Conservation (phyloP, 148 eudicot genomes). For the Spergularia bocconei region DNA sequence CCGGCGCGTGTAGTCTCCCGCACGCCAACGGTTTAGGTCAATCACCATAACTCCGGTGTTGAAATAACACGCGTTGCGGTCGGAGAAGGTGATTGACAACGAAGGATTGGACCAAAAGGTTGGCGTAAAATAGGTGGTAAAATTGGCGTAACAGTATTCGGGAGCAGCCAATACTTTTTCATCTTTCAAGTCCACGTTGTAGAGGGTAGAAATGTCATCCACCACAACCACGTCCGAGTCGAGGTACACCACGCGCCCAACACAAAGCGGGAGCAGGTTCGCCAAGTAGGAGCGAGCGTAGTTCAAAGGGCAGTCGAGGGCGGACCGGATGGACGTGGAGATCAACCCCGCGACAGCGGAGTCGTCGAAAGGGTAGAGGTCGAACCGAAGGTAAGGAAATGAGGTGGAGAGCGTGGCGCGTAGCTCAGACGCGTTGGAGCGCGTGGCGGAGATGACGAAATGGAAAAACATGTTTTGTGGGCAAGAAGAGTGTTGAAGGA, state of each 20-base stretch:
- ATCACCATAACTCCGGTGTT: conserved; percentile 83
- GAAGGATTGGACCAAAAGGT: conserved; percentile 75
- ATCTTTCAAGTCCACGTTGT: conserved; percentile 30
- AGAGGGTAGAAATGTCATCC: conserved; percentile 52
- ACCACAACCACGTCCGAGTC: conserved; percentile 70
- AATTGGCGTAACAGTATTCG: conserved; percentile 74
- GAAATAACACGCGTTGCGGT: conserved; percentile 65
- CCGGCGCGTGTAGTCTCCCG: conserved; percentile 53
- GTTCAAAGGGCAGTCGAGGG: conserved; percentile 79
- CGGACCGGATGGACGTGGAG: conserved; percentile 84
- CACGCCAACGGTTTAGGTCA: conserved; percentile 58
- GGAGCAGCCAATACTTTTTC: conserved; percentile 63
- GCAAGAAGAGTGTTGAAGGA: conserved; percentile 78
- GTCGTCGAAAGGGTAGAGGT: conserved; percentile 55
- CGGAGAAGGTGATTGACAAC: conserved; percentile 48
- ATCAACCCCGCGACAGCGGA: conserved; percentile 52
- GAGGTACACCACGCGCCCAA: conserved; percentile 56
- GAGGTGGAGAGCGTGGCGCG: conserved; percentile 46
- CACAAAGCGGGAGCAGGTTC: conserved; percentile 51
- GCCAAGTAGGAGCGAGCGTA: conserved; percentile 70
- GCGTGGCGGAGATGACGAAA: conserved; percentile 50
- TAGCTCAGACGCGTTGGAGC: conserved; percentile 33
- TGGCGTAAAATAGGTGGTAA: conserved; percentile 62
- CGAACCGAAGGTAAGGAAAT: conserved; percentile 62
- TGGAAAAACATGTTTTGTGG: conserved; percentile 74